Evolutionary conservation across 2,329 filamentous ascomycete species (phyloP), one percentile per base, ranked within the genome.

Genomic region (Sporothrix luriei): DNA sequence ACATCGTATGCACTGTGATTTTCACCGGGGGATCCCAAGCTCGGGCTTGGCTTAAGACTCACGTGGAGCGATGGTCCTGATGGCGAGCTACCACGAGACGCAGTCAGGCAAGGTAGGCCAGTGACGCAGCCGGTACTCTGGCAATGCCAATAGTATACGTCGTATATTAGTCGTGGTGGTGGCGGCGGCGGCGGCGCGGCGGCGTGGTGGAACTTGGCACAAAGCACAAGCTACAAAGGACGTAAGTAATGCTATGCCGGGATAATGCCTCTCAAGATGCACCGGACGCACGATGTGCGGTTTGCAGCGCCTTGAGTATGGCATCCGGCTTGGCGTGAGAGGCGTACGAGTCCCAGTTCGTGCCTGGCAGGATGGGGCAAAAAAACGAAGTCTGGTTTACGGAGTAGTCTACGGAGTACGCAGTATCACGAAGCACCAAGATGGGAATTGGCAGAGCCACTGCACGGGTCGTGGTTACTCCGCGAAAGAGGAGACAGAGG

Each of bases 21-120:
- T n/a, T 66, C 46, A 26, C 62, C 29, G 46, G 48, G 62, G 62
- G 48, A 52, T 66, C 46, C 62, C 48, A 66, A 48, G n/a, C 62
- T 54, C 62, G 62, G 62, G 19, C 29, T 51, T 52, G 62, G 62
- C 29, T 48, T 29, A 65, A 54, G 62, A n/a, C n/a, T n/a, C n/a
- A n/a, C n/a, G n/a, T 48, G 43, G 61, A 43, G 61, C 33, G 62
- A 48, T 33, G 64, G 62, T 48, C 62, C 21, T 52, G 62, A 48
- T 49, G 64, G 64, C 24, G 29, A 21, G 48, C 21, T n/a, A 49
- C 6, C 19, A 43, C n/a, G 57, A 61, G 9, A 26, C 10, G 40
- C n/a, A 52, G 21, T 14, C 46, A 26, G 38, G n/a, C 38, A 24
- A 61, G 38, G 38, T n/a, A 21, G 33, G 55, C 33, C 29, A 59